A percentile compares a stretch with the other conserved stretches of the same genome.
phyloP scores from a whole-genome alignment of 306 rosid genomes.

The Pterocarpus macrocarpus region DNA sequence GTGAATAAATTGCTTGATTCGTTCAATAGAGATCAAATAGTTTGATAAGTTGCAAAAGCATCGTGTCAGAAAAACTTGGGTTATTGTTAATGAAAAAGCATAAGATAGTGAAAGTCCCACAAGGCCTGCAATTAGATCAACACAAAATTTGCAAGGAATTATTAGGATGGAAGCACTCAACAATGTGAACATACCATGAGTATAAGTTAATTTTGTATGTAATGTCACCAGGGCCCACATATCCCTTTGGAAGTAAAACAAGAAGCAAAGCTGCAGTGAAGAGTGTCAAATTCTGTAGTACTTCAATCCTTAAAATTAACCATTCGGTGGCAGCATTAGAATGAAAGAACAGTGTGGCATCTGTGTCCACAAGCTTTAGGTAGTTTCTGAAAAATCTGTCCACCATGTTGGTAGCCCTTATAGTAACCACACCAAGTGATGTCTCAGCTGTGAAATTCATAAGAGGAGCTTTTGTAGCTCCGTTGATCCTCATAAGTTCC shows the following conservation, averaged over 20 bases:
- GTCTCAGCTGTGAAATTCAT: constrained; percentile 74
- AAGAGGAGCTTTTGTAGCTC: constrained; percentile 84
- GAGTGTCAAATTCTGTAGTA: constrained; percentile 69
- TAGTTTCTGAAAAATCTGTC: constrained; percentile 64
- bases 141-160: neutral
- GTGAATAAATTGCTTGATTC: constrained; percentile 83
- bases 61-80: constrained; percentile 51
- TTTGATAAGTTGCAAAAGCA: constrained; percentile 63
- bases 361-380: constrained; percentile 64
- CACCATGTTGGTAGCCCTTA: constrained; percentile 67
- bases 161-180: neutral
- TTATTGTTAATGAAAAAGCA: constrained; percentile 60
- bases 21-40: constrained; percentile 71
- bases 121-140: constrained; percentile 60
- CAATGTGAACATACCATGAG: neutral
- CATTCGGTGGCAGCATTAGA: constrained; percentile 71
- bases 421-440: constrained; percentile 72
- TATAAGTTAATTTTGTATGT: neutral
- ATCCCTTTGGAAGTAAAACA: constrained; percentile 64
- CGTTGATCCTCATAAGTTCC: constrained; percentile 79
- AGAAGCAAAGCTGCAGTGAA: constrained; percentile 66
- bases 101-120: constrained; percentile 78
- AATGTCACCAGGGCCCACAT: constrained; percentile 60
- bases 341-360: constrained; percentile 67
- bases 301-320: constrained; percentile 66